Conservation (phyloP, 2,329 filamentous ascomycete species). For the Aspergillus fumigatus region DNA sequence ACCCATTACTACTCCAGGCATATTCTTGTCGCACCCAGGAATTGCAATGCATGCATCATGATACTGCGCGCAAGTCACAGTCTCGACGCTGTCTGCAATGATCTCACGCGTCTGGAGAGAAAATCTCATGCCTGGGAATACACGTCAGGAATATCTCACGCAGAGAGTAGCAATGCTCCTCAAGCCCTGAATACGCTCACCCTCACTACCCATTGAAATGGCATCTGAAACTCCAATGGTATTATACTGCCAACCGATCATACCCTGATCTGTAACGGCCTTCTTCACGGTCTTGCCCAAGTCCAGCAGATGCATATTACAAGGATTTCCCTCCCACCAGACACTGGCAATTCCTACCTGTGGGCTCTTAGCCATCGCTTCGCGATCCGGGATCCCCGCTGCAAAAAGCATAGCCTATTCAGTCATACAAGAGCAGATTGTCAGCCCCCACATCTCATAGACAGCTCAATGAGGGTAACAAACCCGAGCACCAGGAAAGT, state of each 20-base stretch:
- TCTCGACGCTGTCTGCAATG: constrained; percentile 92
- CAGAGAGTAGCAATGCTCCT: neutral
- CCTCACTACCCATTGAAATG: constrained; percentile 93
- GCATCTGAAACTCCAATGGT: constrained; percentile 86
- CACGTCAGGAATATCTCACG: constrained; percentile 9
- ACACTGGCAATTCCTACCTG: constrained; percentile 89
- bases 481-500: constrained; percentile 87
- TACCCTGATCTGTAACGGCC: constrained; percentile 71
- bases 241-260: constrained; percentile 94
- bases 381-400: constrained; percentile 75
- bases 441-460: neutral
- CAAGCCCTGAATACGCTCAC: constrained; percentile 40
- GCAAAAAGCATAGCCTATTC: constrained; percentile 87
- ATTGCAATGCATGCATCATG: constrained; percentile 93
- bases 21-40: constrained; percentile 95
- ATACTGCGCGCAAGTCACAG: constrained; percentile 83
- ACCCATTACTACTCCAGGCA: constrained; percentile 89
- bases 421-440: neutral
- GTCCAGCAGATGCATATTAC: constrained; percentile 76
- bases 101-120: constrained; percentile 86
- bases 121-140: constrained; percentile 76
- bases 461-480: constrained; percentile 3
- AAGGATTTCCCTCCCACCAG: constrained; percentile 98
- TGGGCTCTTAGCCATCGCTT: constrained; percentile 84
- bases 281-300: constrained; percentile 84